Evolutionary conservation across 208 protist genomes (phyloP).

Genomic region (Hexamita inflata): DNA sequence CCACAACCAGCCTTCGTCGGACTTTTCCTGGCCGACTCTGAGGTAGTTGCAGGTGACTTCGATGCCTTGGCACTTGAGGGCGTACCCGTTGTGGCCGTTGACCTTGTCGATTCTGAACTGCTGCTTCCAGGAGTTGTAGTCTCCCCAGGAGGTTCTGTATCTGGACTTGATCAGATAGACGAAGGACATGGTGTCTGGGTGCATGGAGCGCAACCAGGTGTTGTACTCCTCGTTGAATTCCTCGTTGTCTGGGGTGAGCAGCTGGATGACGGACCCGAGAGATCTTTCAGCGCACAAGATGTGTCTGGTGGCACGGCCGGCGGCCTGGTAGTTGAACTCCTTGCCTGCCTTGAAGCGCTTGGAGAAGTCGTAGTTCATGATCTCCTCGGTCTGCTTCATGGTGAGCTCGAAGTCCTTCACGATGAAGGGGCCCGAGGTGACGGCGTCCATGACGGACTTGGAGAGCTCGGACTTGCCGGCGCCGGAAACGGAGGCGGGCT

Average conservation of each 20-base stretch:
- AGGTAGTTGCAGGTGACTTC: slow-evolving; percentile 30
- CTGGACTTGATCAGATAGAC: slow-evolving; percentile 35
- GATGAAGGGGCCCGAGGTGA: slow-evolving; percentile 38
- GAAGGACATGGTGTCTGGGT: slow-evolving; percentile 26
- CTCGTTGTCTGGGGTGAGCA: slow-evolving; percentile 22
- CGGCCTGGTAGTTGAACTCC: too few relatives aligned
- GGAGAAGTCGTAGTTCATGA: slow-evolving; percentile 42
- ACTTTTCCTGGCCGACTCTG: slow-evolving; percentile 36
- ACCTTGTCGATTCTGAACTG: slow-evolving; percentile 43
- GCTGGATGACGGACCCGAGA: slow-evolving; percentile 41
- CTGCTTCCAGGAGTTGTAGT: slow-evolving; percentile 25
- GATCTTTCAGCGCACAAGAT: slow-evolving; percentile 27
- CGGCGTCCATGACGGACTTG: slow-evolving; percentile 43
- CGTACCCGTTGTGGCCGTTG: slow-evolving; percentile 41
- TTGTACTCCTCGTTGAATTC: slow-evolving; percentile 40
- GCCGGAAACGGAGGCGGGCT: slow-evolving; percentile 45
- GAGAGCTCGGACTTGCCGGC: slow-evolving; percentile 49
- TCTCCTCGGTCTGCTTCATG: slow-evolving; percentile 27
- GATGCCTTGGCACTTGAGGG: slow-evolving; percentile 35
- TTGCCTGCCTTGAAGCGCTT: slow-evolving; percentile 28
- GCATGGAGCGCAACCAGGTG: slow-evolving; percentile 29
- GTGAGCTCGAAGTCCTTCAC: slow-evolving; percentile 33
- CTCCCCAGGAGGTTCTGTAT: slow-evolving; percentile 31
- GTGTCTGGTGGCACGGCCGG: neutral
- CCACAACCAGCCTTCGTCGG: slow-evolving; percentile 24